phyloP scores from a whole-genome alignment of 1,284 basidiomycete genomes.

The Naganishia cerealis region DNA sequence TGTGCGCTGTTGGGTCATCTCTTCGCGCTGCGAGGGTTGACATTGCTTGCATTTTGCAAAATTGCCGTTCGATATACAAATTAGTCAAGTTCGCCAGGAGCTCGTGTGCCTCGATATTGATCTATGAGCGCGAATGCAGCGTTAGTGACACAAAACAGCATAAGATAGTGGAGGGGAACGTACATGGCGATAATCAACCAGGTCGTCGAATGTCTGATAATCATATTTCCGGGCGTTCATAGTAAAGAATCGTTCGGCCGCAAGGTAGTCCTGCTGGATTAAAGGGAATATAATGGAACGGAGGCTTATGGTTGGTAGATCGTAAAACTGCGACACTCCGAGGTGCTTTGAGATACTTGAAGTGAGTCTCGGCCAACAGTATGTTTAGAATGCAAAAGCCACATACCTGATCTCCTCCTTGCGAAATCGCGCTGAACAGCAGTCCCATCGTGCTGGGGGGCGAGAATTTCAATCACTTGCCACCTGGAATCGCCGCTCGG shows the following conservation, averaged over 20 bases:
- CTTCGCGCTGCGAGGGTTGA: constrained; percentile 31
- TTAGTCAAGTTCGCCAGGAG: constrained; percentile 42
- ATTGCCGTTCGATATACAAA: constrained; percentile 46
- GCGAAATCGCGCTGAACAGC: constrained; percentile 23
- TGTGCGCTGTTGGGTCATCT: not conserved
- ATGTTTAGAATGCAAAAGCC: too few species aligned
- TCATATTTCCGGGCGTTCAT: constrained; percentile 24
- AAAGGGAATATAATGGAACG: constrained; percentile 12
- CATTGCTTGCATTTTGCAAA: constrained; percentile 48
- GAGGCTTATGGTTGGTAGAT: constrained; percentile 23
- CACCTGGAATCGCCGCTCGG: not conserved
- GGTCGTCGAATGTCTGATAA: constrained; percentile 36
- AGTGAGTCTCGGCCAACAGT: not conserved
- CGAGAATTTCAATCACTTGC: not conserved
- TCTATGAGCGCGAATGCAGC: not conserved
- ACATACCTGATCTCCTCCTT: constrained; percentile 28
- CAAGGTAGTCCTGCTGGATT: constrained; percentile 21
- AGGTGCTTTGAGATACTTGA: constrained; percentile 1
- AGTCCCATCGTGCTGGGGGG: constrained; percentile 16
- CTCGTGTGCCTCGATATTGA: constrained; percentile 40
- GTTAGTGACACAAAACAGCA: not conserved
- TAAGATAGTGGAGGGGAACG: constrained; percentile 20
- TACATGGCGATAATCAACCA: constrained; percentile 48
- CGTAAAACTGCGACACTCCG: constrained; percentile 25
- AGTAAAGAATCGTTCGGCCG: constrained; percentile 24